phyloP scores from a whole-genome alignment of 768 basidiomycete genomes.

The Vararia minispora region DNA sequence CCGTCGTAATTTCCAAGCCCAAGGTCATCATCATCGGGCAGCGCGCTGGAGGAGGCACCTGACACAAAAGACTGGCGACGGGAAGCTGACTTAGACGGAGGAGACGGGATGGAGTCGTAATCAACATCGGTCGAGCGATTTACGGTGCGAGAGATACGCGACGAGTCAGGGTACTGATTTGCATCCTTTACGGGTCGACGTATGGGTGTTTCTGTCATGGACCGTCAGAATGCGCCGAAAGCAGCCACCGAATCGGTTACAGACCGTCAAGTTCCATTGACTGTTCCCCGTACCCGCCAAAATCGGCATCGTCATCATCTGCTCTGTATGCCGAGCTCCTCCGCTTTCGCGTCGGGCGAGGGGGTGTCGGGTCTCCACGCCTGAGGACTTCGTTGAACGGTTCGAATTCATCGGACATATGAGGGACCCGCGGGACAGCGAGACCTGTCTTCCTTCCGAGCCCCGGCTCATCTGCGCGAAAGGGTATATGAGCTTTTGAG shows the following conservation, averaged over 20 bases:
- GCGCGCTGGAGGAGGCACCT: conserved; percentile 9
- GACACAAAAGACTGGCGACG: conserved; percentile 14
- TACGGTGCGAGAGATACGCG: conserved; percentile 18
- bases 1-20: conserved; percentile 13
- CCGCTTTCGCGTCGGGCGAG: conserved; percentile 38
- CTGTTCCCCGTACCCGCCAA: conserved; percentile 47
- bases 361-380: conserved; percentile 60
- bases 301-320: conserved; percentile 23
- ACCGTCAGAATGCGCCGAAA: neutral
- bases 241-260: conserved; percentile 33
- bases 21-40: conserved; percentile 12
- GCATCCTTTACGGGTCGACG: too few relatives aligned
- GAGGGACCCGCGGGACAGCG: conserved; percentile 53
- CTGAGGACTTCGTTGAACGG: conserved; percentile 66
- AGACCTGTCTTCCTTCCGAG: conserved; percentile 78
- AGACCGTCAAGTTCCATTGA: conserved; percentile 73
- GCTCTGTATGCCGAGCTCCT: conserved; percentile 21
- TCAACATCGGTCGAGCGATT: conserved; percentile 22
- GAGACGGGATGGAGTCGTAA: conserved; percentile 26
- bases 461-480: conserved; percentile 63
- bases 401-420: conserved; percentile 74
- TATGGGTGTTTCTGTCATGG: too few relatives aligned
- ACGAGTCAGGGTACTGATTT: too few relatives aligned
- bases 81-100: conserved; percentile 17
- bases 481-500: conserved; percentile 63